A percentile compares a stretch with the other conserved stretches of the same genome.
Conservation (phyloP, 768 basidiomycete genomes). For the Pulveroboletus sp. region DNA sequence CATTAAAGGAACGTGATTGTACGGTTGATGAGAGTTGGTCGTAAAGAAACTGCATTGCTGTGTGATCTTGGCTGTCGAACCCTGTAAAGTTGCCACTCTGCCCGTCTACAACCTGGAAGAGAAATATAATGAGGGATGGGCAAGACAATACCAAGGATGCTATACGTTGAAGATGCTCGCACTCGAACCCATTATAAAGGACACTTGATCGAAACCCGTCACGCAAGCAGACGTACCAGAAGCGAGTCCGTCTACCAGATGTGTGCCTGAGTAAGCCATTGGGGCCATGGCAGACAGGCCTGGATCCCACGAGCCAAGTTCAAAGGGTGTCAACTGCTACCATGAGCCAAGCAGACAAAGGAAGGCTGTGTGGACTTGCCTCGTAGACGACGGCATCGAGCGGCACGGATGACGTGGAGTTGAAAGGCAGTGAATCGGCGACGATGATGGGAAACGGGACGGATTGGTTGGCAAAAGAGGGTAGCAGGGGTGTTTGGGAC, state of each 20-base stretch:
- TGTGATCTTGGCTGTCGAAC: slow-evolving; percentile 7
- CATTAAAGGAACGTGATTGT: slow-evolving; percentile 52
- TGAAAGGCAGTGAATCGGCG: slow-evolving; percentile 50
- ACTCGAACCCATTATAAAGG: slow-evolving; percentile 75
- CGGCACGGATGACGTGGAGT: slow-evolving; percentile 37
- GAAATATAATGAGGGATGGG: background rate
- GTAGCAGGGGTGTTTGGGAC: slow-evolving; percentile 52
- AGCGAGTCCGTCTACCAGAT: slow-evolving; percentile 54
- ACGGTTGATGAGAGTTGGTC: slow-evolving; percentile 43
- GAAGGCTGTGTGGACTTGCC: slow-evolving; percentile 35
- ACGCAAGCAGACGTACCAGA: slow-evolving; percentile 60
- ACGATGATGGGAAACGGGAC: slow-evolving; percentile 70
- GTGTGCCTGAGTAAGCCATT: slow-evolving; percentile 61
- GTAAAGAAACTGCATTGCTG: slow-evolving; percentile 46
- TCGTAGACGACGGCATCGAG: slow-evolving; percentile 55
- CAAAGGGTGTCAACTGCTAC: slow-evolving; percentile 55
- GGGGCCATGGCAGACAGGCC: slow-evolving; percentile 68
- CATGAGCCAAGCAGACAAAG: slow-evolving; percentile 2
- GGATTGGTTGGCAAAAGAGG: slow-evolving; percentile 46
- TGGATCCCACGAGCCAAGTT: slow-evolving; percentile 75
- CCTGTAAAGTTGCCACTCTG: slow-evolving; percentile 34
- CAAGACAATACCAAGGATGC: background rate
- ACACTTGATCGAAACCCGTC: slow-evolving; percentile 70
- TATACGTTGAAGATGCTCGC: slow-evolving; percentile 65
- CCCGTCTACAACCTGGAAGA: slow-evolving; percentile 48